Evolutionary conservation across 2,329 filamentous ascomycete genomes (phyloP), one percentile per base, ranked within the genome.

Genomic region (Coniochaeta sp.): DNA sequence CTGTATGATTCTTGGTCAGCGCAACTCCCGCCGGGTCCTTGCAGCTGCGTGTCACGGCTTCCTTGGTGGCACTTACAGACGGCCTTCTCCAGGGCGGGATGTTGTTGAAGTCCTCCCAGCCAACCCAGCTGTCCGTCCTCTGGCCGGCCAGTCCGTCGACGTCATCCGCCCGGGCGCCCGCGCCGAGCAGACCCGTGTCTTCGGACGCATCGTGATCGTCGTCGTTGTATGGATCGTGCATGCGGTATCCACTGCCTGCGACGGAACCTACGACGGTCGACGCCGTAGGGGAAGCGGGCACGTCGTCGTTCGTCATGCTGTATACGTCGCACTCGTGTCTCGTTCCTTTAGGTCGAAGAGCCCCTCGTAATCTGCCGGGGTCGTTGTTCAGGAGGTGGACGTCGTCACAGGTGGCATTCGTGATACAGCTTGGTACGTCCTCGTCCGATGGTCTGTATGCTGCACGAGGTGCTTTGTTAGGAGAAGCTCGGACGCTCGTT

Each of bases 41-140:
- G 26, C 12, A 60, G 56, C 44, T 38, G 54, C n/a, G n/a, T 55
- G 54, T 14, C 12, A 52, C 47, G 47, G 24, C 8, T 36, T 7
- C n/a, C 8, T 16, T 40, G 7, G 26, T 40, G 26, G 3, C 62
- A 72, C 79, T 64, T 74, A 85, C 84, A 55, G 85, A 88, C 16
- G 88, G 88, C 64, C 71, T 77, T 63, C 76, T 81, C 78, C 85
- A 86, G 84, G 84, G 87, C 4, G 86, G 81, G 58, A 88, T 65
- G 8, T 78, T 78, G 34, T 78, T 77, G 63, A 88, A 90, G 66
- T 90, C 87, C 14, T 76, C 76, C 26, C 74, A 68, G 8, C 78
- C 81, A 57, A 75, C 74, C 82, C 82, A 86, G 61, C 68, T 71
- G 26, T 70, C 69, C 12, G 67, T 65, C 52, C 61, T 63, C 4